Conservation (phyloP, 495 filamentous ascomycete genomes). For the Aspergillus sparsus region DNA sequence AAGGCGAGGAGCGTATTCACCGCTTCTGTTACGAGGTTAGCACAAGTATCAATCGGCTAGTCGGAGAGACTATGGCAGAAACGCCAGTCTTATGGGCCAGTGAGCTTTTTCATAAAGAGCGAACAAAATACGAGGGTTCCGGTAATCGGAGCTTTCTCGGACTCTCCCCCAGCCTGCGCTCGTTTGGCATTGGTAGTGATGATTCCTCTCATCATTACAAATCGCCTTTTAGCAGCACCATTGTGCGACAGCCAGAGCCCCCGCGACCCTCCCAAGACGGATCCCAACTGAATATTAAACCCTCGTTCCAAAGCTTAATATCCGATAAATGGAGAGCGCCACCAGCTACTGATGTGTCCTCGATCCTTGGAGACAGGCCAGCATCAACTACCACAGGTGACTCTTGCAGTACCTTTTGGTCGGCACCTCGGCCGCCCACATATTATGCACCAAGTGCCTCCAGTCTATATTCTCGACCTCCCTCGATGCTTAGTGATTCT, state of each 20-base stretch:
- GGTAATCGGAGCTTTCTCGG: constrained; percentile 48
- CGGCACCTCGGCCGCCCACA: constrained; percentile 66
- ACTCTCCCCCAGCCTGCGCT: constrained; percentile 43
- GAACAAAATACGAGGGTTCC: constrained; percentile 70
- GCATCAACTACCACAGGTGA: constrained; percentile 68
- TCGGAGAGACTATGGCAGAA: constrained; percentile 82
- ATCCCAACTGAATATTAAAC: constrained; percentile 42
- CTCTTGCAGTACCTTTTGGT: constrained; percentile 84
- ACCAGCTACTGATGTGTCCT: constrained; percentile 51
- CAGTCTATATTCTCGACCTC: constrained; percentile 51
- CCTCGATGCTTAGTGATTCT: constrained; percentile 47
- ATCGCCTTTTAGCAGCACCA: constrained; percentile 28
- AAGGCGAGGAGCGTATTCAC: constrained; percentile 93
- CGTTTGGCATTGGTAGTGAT: constrained; percentile 58
- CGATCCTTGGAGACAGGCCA: constrained; percentile 55
- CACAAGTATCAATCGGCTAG: constrained; percentile 80
- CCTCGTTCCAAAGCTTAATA: constrained; percentile 64
- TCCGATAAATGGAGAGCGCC: constrained; percentile 64
- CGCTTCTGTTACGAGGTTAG: constrained; percentile 91
- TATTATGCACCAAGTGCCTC: constrained; percentile 62
- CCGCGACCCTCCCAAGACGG: constrained; percentile 39
- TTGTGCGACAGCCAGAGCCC: constrained; percentile 46
- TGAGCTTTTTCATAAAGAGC: constrained; percentile 80
- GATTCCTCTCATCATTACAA: constrained; percentile 33
- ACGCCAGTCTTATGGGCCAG: constrained; percentile 92